Conservation (phyloP, 371 early-diverging fungal species). For the Coemansia sp. region DNA sequence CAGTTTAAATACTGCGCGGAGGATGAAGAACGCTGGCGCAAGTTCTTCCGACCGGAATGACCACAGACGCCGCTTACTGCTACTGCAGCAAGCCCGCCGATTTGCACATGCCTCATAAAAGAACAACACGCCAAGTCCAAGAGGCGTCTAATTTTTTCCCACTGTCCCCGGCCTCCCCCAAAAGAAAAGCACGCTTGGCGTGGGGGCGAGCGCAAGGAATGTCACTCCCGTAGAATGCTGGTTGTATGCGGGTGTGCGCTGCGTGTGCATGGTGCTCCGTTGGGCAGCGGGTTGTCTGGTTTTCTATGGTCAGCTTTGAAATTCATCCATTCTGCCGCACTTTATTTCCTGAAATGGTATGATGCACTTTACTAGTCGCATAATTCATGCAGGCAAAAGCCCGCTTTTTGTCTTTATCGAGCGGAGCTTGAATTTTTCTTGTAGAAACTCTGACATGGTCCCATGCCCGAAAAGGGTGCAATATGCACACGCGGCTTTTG, state of each 20-base stretch:
- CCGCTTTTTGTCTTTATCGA: too few species aligned
- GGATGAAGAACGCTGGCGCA: neutral
- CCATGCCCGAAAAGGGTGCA: too few species aligned
- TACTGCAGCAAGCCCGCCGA: neutral
- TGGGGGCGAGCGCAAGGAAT: neutral
- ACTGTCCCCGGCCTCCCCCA: neutral
- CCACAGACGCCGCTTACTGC: neutral
- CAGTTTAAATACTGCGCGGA: constrained; percentile 6
- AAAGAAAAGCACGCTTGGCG: neutral
- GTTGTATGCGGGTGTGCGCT: neutral
- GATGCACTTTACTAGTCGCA: too few species aligned
- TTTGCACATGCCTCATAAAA: neutral
- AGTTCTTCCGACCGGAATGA: constrained; percentile 3
- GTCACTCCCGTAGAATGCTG: neutral
- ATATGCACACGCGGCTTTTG: too few species aligned
- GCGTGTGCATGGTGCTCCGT: neutral
- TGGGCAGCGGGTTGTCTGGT: too few species aligned
- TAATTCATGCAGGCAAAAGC: too few species aligned
- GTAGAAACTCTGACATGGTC: too few species aligned
- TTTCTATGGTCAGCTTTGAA: too few species aligned
- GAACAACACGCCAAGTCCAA: constrained; percentile 1
- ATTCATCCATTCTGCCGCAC: too few species aligned
- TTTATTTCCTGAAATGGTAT: too few species aligned
- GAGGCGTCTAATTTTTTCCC: neutral
- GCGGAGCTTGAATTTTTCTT: too few species aligned